phyloP scores from a whole-genome alignment of 148 eudicot species.

The Silene latifolia region DNA sequence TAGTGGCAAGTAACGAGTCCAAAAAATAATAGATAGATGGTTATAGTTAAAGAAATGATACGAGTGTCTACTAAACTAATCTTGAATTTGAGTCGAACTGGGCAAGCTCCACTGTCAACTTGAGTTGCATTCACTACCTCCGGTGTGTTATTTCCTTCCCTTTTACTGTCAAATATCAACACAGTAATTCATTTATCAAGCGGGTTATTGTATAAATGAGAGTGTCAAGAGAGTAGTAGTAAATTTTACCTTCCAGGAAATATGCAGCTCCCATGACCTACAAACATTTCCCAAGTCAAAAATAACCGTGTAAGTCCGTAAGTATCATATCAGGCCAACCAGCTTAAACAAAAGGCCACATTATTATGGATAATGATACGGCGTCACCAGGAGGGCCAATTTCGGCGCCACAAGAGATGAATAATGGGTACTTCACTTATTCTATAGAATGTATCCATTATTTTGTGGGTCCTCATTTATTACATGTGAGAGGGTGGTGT shows the following conservation, averaged over 20 bases:
- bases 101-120: constrained; percentile 39
- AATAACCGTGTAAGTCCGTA: constrained; percentile 8
- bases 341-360: constrained; percentile 12
- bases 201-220: no score
- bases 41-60: constrained; percentile 27
- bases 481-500: no score
- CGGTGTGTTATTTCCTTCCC: constrained; percentile 38
- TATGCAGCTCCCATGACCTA: constrained; percentile 86
- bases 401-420: no score
- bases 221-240: not conserved
- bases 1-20: constrained; percentile 26
- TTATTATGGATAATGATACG: no score
- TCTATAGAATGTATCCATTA: no score
- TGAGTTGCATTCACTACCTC: constrained; percentile 52
- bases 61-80: constrained; percentile 18
- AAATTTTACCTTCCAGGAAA: constrained; percentile 87
- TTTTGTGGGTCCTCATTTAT: no score
- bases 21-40: constrained; percentile 29
- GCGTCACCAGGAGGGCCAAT: no score
- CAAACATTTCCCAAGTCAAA: constrained; percentile 33
- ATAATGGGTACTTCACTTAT: no score
- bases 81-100: constrained; percentile 15
- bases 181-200: not conserved
- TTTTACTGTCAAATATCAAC: constrained; percentile 47
- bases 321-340: not conserved